Base-by-base conservation (phyloP, 1,139 yeast genomes). In the Yamadazyma spencermartinsiae region DNA sequence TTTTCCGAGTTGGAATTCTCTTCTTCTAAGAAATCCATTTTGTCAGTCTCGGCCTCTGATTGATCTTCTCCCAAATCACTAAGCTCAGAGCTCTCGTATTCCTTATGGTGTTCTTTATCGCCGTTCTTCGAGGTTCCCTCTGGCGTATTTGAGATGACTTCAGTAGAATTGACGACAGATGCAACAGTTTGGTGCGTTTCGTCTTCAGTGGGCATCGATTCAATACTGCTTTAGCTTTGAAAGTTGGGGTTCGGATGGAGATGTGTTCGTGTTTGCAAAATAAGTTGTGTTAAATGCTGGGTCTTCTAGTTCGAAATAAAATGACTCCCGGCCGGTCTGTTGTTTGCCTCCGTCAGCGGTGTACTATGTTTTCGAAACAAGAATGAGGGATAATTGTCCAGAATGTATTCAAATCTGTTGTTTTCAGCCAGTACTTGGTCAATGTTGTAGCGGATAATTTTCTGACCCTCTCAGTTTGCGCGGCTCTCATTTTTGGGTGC, bases 41-140 rank as follows among this genome's bases (percentile, higher is more conserved):
- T 79, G 54, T 84, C 94, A 2, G 94, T 85, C 56, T 85, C 94
- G 3, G 88, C 90, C 55, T 85, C 92, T 5, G 88, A 80, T 48
- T 79, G 82, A 43, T 76, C 71, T 41, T 79, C 88, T 36, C 79
- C 81, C 45, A 80, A 62, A 46, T 80, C 87, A 37, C 85, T 69
- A 35, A 72, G 57, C 43, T 72, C 77, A 4, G 74, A 68, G 46
- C 74, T 68, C 35, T 70, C 76, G 55, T 50, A 43, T 20, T 43
- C 44, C 32, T 40, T 43, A 6, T 33, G 20, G 21, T 31, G 12
- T 15, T 13, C 13, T n/a, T 10, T 16, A 7, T 26, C 16, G 20
- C n/a, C 26, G 4, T 11, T 11, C 26, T 10, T 10, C 26, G 26
- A 23, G n/a, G 5, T 11, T 23, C 8, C n/a, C 12, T 4, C 26